Evolutionary conservation across 371 early-diverging fungal genomes (phyloP).

Genomic region (Zopfochytrium polystomum): DNA sequence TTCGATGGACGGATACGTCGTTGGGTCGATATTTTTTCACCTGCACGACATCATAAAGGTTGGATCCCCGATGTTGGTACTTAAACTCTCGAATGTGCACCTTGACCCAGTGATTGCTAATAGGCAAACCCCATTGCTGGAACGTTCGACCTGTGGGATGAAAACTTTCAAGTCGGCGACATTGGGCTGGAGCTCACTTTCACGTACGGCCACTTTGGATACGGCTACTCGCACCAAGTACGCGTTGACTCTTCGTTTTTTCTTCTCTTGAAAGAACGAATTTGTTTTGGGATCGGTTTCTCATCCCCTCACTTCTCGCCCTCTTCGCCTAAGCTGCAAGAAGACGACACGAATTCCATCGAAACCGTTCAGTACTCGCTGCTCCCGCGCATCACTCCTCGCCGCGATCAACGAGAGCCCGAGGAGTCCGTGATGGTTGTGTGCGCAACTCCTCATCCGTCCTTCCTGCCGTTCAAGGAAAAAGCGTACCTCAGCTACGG

Average conservation of each 20-base stretch:
- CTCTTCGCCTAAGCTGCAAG: no score
- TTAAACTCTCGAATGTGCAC: no score
- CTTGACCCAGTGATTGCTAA: no score
- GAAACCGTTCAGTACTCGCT: constrained; percentile 38
- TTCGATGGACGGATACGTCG: background rate
- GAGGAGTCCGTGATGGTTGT: constrained; percentile 31
- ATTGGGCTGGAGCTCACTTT: constrained; percentile 42
- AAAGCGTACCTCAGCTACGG: constrained; percentile 37
- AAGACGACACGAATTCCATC: constrained; percentile 28
- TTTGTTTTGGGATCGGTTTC: no score
- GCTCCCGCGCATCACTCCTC: constrained; percentile 38
- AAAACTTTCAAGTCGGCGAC: constrained; percentile 34
- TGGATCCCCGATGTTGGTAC: no score
- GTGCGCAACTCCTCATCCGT: constrained; percentile 39
- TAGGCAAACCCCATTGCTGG: constrained; percentile 39
- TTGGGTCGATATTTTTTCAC: constrained; percentile 38
- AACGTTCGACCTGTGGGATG: constrained; percentile 36
- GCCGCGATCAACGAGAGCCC: constrained; percentile 21
- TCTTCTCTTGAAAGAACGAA: background rate
- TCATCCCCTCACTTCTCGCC: no score
- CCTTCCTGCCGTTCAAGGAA: constrained; percentile 30
- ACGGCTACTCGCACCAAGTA: constrained; percentile 40
- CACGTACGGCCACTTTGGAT: constrained; percentile 43
- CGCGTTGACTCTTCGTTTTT: background rate
- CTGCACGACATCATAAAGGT: constrained; percentile 42